phyloP scores from a whole-genome alignment of 306 rosid species.

The Abrus precatorius region DNA sequence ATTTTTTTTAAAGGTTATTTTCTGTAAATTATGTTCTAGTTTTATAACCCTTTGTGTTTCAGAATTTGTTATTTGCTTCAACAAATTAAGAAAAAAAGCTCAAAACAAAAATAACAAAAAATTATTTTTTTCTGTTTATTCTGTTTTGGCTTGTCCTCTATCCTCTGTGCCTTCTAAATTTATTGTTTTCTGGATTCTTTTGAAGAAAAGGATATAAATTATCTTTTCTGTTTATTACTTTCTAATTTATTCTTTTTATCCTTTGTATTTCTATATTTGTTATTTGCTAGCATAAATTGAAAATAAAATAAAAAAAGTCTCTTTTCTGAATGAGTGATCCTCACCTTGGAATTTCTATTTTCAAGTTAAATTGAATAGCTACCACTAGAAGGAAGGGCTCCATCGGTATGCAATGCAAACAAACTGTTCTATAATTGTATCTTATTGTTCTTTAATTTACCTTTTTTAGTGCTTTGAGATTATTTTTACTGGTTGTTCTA shows the following conservation, averaged over 20 bases:
- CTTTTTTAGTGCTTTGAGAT: neutral
- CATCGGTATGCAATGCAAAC: neutral
- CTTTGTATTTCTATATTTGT: neutral
- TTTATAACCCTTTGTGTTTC: neutral
- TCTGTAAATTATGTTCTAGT: neutral
- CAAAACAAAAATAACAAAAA: neutral
- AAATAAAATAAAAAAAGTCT: neutral
- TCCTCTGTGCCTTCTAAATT: conserved; percentile 8
- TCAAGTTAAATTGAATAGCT: neutral
- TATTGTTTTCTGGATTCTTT: neutral
- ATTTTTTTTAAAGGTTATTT: neutral
- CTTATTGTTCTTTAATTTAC: neutral
- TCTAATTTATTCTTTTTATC: neutral
- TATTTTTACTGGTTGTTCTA: neutral
- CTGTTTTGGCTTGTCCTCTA: neutral
- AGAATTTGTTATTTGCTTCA: neutral
- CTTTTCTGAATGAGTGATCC: neutral
- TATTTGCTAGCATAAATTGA: neutral
- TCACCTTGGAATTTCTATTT: neutral
- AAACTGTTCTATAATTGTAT: neutral
- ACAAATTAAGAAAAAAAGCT: neutral
- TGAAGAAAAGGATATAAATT: neutral
- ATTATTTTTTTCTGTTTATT: neutral
- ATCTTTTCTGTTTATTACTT: neutral
- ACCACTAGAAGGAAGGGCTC: neutral